Percentiles rank a stretch among this genome's conserved stretches.
phyloP scores from a whole-genome alignment of 2,329 filamentous ascomycete genomes.

The Colletotrichum magnum region DNA sequence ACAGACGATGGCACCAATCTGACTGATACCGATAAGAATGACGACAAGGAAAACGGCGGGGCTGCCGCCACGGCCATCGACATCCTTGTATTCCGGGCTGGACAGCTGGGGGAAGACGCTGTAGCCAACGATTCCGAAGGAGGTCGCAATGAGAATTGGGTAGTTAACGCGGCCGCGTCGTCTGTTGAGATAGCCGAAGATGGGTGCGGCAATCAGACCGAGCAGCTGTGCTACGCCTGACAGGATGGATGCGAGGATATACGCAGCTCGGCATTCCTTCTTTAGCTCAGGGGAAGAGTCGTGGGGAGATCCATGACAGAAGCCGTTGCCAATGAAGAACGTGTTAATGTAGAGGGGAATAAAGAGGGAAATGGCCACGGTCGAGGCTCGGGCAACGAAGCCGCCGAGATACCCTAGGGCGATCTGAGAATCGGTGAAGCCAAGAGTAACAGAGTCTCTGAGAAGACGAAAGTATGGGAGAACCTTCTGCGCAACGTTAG shows the following conservation, averaged over 20 bases:
- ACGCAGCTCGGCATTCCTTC: conserved; percentile 86
- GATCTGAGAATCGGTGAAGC: conserved; percentile 82
- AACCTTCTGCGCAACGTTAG: conserved; percentile 48
- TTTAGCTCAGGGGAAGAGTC: conserved; percentile 82
- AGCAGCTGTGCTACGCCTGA: conserved; percentile 91
- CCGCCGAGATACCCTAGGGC: conserved; percentile 91
- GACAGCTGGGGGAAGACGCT: conserved; percentile 79
- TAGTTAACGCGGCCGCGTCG: conserved; percentile 76
- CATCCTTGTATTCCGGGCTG: conserved; percentile 80
- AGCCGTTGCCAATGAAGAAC: conserved; percentile 86
- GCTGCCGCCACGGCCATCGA: conserved; percentile 76
- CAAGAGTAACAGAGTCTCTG: conserved; percentile 75
- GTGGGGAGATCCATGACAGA: conserved; percentile 78
- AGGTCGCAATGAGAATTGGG: conserved; percentile 80
- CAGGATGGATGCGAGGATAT: conserved; percentile 87
- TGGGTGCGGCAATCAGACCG: conserved; percentile 85
- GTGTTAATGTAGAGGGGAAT: conserved; percentile 94
- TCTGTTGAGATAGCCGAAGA: conserved; percentile 90
- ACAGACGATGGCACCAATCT: conserved; percentile 97
- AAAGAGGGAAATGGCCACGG: conserved; percentile 94
- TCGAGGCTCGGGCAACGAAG: conserved; percentile 94
- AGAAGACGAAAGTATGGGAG: conserved; percentile 74
- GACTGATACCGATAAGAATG: conserved; percentile 87
- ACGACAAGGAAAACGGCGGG: conserved; percentile 82
- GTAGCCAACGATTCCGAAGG: conserved; percentile 85